Evolutionary conservation across 2,329 filamentous ascomycete genomes (phyloP), one percentile per base, ranked within the genome.

Genomic region (Helotiales sp.): DNA sequence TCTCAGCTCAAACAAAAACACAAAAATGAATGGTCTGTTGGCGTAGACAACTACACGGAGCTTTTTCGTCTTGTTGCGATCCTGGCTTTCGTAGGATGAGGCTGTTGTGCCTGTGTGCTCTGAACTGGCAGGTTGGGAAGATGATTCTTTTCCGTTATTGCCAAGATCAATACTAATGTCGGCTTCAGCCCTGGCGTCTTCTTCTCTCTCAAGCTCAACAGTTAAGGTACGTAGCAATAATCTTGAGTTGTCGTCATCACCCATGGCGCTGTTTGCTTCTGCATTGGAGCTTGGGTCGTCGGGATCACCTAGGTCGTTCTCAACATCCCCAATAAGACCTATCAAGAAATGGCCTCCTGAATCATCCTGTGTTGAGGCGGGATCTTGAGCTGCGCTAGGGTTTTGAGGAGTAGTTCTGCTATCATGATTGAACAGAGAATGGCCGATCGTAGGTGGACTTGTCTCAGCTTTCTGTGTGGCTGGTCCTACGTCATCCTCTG

Each of bases 1-100:
- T 47, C 79, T 78, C 40, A 81, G 75, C 48, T 81, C 74, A 71
- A 93, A 93, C 3, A 95, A 76, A 60, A 95, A 87, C 1, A 87
- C 83, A 70, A 90, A 93, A 48, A 93, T 82, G 72, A 93, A 93
- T 0, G 90, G 90, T 24, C 81, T 82, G 70, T 86, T 85, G 46
- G 87, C 82, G 68, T 92, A 93, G 50, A 92, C 81, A 6, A 92
- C 81, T 1, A 90, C 86, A 0, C 87, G 83, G 40, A 92, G 72
- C 64, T 81, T 83, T 58, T 78, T 77, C 2, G 77, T 75, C 66
- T 82, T 83, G 68, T 80, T 82, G 57, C 75, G 73, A 62, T 84
- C 80, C 63, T 81, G 81, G 58, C 72, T 76, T 62, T 77, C 72
- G 58, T 77, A 77, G 12, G 64, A 67, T 19, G 38, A 29, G 24